These are phyloP conservation scores for Friedmanniomyces endolithicus DNA, from an alignment of 495 filamentous ascomycete species.

Conservation along the genomic window DNA sequence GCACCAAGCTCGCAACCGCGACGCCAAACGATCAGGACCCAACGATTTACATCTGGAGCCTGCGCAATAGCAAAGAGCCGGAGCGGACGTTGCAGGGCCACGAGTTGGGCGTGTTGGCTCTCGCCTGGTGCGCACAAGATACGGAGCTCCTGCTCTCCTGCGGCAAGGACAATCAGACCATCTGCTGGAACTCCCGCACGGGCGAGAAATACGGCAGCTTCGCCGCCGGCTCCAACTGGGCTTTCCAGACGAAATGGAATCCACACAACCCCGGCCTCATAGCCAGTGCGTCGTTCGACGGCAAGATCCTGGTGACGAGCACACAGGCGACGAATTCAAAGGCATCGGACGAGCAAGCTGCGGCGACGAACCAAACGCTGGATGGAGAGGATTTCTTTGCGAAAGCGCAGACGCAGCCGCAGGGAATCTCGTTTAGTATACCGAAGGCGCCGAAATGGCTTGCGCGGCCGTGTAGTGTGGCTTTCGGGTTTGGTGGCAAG, in stretches of 20 bases:
- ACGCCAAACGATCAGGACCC: conserved; percentile 86
- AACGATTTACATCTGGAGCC: conserved; percentile 82
- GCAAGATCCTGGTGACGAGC: conserved; percentile 83
- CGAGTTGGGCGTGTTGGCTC: conserved; percentile 80
- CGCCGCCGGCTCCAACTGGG: conserved; percentile 96
- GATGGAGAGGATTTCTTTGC: conserved; percentile 97
- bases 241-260: conserved; percentile 90
- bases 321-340: conserved; percentile 70
- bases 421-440: conserved; percentile 77
- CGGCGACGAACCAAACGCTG: conserved; percentile 48
- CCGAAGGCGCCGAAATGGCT: conserved; percentile 82
- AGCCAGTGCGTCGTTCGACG: conserved; percentile 92
- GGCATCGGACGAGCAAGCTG: conserved; percentile 35
- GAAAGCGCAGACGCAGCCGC: conserved; percentile 79
- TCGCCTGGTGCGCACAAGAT: conserved; percentile 94
- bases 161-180: conserved; percentile 90
- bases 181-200: conserved; percentile 92
- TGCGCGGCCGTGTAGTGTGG: conserved; percentile 69
- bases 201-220: conserved; percentile 82
- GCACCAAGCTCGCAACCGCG: conserved; percentile 84
- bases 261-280: conserved; percentile 82
- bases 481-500: conserved; percentile 94
- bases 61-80: conserved; percentile 90
- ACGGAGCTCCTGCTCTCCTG: conserved; percentile 82
- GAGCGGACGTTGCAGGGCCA: conserved; percentile 82